Conservation (phyloP, 108 stramenopile species). For the Stephanodiscus minutulus region DNA sequence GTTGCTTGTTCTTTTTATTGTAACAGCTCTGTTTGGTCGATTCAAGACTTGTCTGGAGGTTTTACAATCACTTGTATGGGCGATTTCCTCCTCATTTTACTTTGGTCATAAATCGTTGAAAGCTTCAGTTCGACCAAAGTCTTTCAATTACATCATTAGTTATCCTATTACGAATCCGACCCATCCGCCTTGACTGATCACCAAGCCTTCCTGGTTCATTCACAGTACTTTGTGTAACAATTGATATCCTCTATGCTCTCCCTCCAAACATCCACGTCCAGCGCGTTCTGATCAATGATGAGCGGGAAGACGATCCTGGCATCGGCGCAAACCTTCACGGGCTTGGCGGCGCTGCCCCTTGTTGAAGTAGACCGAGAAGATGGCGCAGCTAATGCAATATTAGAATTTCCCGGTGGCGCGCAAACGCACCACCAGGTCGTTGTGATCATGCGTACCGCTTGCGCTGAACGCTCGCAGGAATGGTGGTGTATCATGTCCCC, state of each 20-base stretch:
- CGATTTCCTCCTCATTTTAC: too few species aligned
- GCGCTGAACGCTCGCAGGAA: constrained; percentile 94
- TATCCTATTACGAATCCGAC: too few species aligned
- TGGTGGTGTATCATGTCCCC: constrained; percentile 99
- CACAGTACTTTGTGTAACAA: too few species aligned
- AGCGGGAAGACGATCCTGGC: constrained; percentile 97
- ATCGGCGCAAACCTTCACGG: constrained; percentile 96
- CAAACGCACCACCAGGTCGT: constrained; percentile 92
- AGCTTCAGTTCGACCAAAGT: too few species aligned
- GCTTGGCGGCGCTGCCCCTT: constrained; percentile 90
- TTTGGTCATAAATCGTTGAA: too few species aligned
- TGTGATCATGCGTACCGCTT: constrained; percentile 95
- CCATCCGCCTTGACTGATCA: too few species aligned
- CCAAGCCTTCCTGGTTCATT: too few species aligned
- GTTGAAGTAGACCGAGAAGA: constrained; percentile 97
- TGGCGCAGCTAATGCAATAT: constrained; percentile 99
- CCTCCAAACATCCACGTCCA: constrained; percentile 86
- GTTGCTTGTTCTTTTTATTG: too few species aligned
- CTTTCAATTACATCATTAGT: too few species aligned
- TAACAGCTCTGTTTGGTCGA: too few species aligned
- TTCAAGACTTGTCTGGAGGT: too few species aligned
- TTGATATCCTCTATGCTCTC: constrained; percentile 64
- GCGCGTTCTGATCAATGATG: constrained; percentile 96
- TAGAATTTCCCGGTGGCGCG: constrained; percentile 94
- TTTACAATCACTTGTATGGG: too few species aligned